Base-by-base conservation (phyloP, 176 grass and related monocot species). In the Poa annua region DNA sequence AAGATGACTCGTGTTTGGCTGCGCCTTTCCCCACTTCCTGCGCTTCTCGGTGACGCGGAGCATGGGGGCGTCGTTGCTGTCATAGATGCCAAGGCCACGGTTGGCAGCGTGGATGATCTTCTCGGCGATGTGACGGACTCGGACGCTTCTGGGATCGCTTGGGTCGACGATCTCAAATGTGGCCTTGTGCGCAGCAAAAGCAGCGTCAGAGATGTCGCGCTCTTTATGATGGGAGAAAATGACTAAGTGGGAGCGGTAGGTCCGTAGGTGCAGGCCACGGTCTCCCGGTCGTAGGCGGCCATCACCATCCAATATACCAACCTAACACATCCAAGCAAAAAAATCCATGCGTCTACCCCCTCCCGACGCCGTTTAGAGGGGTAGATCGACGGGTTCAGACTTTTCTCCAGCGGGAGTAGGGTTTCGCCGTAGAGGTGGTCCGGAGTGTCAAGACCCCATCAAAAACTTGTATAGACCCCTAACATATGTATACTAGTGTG, bases 191-290 rank as follows among this genome's bases (percentile, higher is more conserved):
- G 39, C 35, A 2, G 66, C 35, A 14, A 67, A 67, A 5, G 10
- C 16, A 20, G 65, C 1, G 8, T 20, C 65, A 4, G 8, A 7
- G 35, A 68, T 17, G 66, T 68, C 66, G 35, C 66, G 66, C 19
- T n/a, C 66, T 10, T 38, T 17, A 17, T 68, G 8, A 2, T 19
- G 17, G 7, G 64, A 68, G 0, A 11, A 20, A 20, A n/a, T 7
- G 34, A 68, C 65, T 4, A 68, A 11, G 34, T 68, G 65, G 34
- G 65, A 39, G 65, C 65, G 65, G n/a, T n/a, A n/a, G n/a, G n/a
- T n/a, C n/a, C n/a, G 34, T 68, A n/a, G 17, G 65, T 68, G 34
- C 65, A 68, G 65, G 65, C 34, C 15, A 68, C 65, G 17, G 17
- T 38, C 65, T 68, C 34, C 17, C 34, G 8, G 33, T 66, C 33